Evolutionary conservation across 306 rosid species (phyloP), one percentile per base, ranked within the genome.

Genomic region (Dryas alaskensis): DNA sequence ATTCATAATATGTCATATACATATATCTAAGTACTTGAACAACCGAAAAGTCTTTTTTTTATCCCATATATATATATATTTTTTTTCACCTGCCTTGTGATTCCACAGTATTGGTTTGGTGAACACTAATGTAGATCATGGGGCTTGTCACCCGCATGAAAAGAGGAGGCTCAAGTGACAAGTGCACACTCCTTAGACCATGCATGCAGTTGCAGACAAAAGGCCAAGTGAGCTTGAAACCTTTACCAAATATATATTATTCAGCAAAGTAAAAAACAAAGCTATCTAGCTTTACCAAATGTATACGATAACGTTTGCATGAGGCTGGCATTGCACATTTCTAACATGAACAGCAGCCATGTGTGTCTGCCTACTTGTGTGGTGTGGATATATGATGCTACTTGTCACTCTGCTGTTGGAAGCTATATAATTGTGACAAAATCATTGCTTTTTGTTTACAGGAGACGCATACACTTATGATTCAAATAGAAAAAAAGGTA

Each of bases 111-210:
- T 13, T 60, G 7, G 8, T 31, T 22, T 7, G 66, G 55, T 22
- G 13, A 58, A 25, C n/a, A 71, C 67, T 17, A 17, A 52, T 65
- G 55, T 10, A 53, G 52, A 55, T 64, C 19, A 49, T 4, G 73
- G 53, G 72, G 73, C 50, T 66, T 72, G 80, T 69, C 78, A 75
- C 82, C 80, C 64, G 70, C 54, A 42, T 39, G 70, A 74, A 68
- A 79, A n/a, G 46, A 73, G 58, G 58, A 79, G 40, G 62, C 43
- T 65, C 71, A 9, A 45, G 49, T 65, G 73, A 12, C 46, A 71
- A 43, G 19, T 12, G 5, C 9, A 39, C 47, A 31, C 43, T 16
- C 27, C 12, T 10, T 11, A 59, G 8, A 22, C 14, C 14, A 14
- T 43, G 67, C 67, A 8, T 62, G 67, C 22, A 39, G 48, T 31